Percentiles rank a stretch among this genome's conserved stretches.
Conservation (phyloP, 2,329 filamentous ascomycete genomes). For the Pseudopyricularia javanii region DNA sequence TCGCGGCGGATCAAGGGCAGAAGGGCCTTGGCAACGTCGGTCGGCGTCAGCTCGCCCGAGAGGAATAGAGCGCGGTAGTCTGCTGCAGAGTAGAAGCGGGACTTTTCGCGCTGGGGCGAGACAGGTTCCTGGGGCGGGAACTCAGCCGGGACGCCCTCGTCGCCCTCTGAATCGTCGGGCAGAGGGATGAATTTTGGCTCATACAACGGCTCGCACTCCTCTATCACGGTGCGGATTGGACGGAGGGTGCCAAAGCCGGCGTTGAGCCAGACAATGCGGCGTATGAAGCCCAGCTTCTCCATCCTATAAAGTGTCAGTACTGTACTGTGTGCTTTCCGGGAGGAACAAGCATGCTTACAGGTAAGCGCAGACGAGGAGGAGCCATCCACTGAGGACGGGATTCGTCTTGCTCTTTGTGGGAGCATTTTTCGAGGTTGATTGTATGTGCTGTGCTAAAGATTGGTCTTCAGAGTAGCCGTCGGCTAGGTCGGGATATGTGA, state of each 20-base stretch:
- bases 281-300: constrained; percentile 39
- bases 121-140: constrained; percentile 25
- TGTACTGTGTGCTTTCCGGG: not conserved
- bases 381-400: constrained; percentile 42
- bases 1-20: constrained; percentile 31
- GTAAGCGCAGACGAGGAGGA: constrained; percentile 38
- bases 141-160: constrained; percentile 6
- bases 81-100: constrained; percentile 30
- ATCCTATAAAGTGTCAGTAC: constrained; percentile 25
- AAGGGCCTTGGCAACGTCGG: constrained; percentile 30
- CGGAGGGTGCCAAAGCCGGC: constrained; percentile 50
- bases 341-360: constrained; percentile 28
- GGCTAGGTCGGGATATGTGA: constrained; percentile 24
- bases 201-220: constrained; percentile 34
- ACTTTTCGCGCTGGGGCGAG: constrained; percentile 17
- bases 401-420: constrained; percentile 28
- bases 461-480: constrained; percentile 15
- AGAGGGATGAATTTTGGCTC: constrained; percentile 32
- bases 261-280: constrained; percentile 47
- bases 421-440: constrained; percentile 30
- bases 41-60: constrained; percentile 30
- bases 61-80: constrained; percentile 32
- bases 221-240: constrained; percentile 35
- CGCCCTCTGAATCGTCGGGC: constrained; percentile 25
- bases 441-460: not conserved